Evolutionary conservation across 2,329 filamentous ascomycete species (phyloP).

Genomic region (Xylaria digitata): DNA sequence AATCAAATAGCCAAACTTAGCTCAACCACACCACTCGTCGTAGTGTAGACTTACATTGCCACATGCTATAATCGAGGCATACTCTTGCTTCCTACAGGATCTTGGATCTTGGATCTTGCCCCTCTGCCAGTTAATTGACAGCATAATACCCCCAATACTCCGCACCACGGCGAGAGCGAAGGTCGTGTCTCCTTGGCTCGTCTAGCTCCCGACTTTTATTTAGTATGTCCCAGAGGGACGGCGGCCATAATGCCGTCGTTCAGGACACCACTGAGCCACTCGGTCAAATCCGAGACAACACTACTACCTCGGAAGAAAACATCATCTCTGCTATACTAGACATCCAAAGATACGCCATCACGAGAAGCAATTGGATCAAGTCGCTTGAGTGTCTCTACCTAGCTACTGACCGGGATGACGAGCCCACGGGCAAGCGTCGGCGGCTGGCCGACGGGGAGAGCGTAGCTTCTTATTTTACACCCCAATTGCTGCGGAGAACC

Average conservation of each 20-base stretch:
- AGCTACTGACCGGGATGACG: conserved; percentile 32
- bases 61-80: conserved; percentile 23
- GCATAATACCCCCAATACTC: conserved; percentile 10
- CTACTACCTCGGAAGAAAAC: conserved; percentile 22
- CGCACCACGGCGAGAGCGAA: conserved; percentile 19
- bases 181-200: conserved; percentile 10
- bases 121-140: conserved; percentile 11
- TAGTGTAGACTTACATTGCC: conserved; percentile 19
- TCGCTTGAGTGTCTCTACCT: conserved; percentile 47
- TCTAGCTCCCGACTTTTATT: conserved; percentile 19
- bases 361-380: conserved; percentile 46
- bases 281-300: conserved; percentile 44
- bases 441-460: conserved; percentile 41
- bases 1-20: conserved; percentile 5
- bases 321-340: conserved; percentile 45
- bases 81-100: conserved; percentile 16
- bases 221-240: conserved; percentile 45
- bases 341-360: conserved; percentile 41
- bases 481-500: conserved; percentile 42
- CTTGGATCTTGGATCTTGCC: conserved; percentile 9
- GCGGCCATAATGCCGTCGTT: conserved; percentile 41
- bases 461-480: conserved; percentile 34
- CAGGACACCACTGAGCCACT: conserved; percentile 47
- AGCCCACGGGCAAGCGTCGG: conserved; percentile 45
- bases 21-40: conserved; percentile 11